A percentile compares a stretch with the other conserved stretches of the same genome.
Evolutionary conservation across 768 basidiomycete species (phyloP).

Genomic region (Symmetrospora coprosmae): DNA sequence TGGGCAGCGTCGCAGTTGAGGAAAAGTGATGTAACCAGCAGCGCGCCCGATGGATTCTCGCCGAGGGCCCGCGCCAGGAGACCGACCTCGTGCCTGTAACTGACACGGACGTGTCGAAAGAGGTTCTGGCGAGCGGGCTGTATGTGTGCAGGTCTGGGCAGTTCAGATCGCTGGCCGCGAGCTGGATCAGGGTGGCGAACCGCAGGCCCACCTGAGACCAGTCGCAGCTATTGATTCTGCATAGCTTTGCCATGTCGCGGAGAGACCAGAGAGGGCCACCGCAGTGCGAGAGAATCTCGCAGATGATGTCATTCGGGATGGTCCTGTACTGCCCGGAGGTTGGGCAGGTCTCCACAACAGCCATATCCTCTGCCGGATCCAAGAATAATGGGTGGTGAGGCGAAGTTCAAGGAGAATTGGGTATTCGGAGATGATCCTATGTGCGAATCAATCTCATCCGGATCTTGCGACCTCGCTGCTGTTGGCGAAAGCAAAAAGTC

Average conservation of each 20-base stretch:
- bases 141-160: background rate
- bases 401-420: no score
- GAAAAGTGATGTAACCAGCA: background rate
- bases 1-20: conserved; percentile 12
- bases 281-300: conserved; percentile 9
- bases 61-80: background rate
- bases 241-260: background rate
- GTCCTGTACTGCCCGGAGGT: no score
- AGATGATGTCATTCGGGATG: conserved; percentile 10
- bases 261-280: background rate
- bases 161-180: no score
- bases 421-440: no score
- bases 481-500: no score
- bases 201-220: background rate
- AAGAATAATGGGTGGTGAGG: no score
- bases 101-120: conserved; percentile 1
- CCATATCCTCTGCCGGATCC: no score
- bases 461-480: no score
- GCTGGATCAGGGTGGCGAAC: background rate
- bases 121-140: background rate
- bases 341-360: no score
- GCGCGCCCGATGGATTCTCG: background rate
- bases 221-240: background rate
- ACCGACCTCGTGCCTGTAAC: conserved; percentile 6
- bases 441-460: no score